A percentile compares a stretch with the other conserved stretches of the same genome.
Conservation (phyloP, 208 protist genomes). For the Crithidia sp. region DNA sequence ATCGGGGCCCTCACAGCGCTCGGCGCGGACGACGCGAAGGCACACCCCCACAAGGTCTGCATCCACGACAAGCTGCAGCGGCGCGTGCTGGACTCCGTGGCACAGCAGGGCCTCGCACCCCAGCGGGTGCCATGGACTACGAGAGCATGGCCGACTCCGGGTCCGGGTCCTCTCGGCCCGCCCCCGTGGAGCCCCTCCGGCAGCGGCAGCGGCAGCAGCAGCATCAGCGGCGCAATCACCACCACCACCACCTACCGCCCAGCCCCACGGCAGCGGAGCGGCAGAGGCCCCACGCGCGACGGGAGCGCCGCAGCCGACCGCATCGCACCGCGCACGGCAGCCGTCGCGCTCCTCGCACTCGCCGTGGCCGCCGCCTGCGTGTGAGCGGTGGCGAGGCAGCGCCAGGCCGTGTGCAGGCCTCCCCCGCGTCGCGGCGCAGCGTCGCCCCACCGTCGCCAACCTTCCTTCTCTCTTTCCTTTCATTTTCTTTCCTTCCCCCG, state of each 20-base stretch:
- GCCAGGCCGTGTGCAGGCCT: not conserved
- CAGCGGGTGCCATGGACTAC: conserved; percentile 1
- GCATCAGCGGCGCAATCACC: too few species aligned
- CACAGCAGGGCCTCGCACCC: not conserved
- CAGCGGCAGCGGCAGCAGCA: too few species aligned
- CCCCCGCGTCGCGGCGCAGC: too few species aligned
- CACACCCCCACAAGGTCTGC: conserved; percentile 1
- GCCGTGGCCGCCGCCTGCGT: not conserved
- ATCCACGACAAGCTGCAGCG: conserved; percentile 21
- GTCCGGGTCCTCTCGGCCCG: too few species aligned
- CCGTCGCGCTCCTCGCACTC: not conserved
- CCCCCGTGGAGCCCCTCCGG: too few species aligned
- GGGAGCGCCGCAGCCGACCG: not conserved
- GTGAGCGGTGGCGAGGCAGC: too few species aligned
- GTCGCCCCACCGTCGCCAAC: too few species aligned
- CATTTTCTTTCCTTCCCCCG: too few species aligned
- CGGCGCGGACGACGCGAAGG: not conserved
- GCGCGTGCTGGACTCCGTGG: conserved; percentile 5
- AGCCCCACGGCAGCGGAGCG: not conserved
- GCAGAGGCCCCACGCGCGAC: too few species aligned
- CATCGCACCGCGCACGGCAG: not conserved
- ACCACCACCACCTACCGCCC: too few species aligned
- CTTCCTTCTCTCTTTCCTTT: too few species aligned
- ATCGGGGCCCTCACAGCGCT: conserved; percentile 27
- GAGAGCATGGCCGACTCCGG: too few species aligned